Conservation (phyloP, 208 protist species). For the Trichomonas vaginalis region DNA sequence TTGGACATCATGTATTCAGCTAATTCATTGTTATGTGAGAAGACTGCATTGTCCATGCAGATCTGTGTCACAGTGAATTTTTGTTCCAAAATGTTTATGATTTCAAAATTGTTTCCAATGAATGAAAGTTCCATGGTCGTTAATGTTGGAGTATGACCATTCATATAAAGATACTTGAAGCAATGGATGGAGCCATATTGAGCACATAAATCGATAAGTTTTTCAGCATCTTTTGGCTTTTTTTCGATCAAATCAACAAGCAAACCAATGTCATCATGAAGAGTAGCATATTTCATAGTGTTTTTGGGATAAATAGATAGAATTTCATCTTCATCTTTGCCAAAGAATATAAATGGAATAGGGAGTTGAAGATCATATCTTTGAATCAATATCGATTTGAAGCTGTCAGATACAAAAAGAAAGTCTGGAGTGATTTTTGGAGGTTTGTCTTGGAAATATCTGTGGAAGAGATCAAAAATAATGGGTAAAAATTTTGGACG, state of each 20-base stretch:
- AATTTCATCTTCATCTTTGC: background rate
- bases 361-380: background rate
- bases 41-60: background rate
- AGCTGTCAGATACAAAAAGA: background rate
- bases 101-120: background rate
- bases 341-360: background rate
- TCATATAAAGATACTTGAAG: background rate
- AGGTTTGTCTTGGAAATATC: background rate
- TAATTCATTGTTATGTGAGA: background rate
- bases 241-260: background rate
- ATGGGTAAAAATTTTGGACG: background rate
- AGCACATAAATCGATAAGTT: background rate
- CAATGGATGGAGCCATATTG: background rate
- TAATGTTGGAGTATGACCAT: background rate
- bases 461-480: background rate
- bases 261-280: background rate
- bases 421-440: background rate
- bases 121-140: background rate
- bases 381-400: background rate
- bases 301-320: background rate
- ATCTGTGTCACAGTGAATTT: background rate
- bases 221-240: background rate
- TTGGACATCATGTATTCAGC: background rate
- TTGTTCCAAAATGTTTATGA: background rate
- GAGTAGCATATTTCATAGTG: background rate